Percentiles rank a stretch among this genome's conserved stretches.
Evolutionary conservation across 208 protist species (phyloP).

Genomic region (Leptomonas pyrrhocoris): DNA sequence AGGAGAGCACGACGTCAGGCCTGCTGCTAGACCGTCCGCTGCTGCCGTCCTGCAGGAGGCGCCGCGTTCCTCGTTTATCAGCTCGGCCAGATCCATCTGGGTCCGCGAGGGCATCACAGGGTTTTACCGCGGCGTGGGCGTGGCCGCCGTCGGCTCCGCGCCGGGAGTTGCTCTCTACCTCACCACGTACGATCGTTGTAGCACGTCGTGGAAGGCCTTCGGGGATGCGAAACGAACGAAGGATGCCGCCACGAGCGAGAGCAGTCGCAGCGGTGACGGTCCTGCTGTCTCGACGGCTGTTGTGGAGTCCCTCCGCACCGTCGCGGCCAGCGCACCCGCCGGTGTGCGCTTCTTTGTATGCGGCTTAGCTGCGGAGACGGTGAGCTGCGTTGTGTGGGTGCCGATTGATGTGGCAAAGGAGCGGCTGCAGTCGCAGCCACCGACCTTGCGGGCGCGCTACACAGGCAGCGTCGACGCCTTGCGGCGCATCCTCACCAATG

Average conservation of each 20-base stretch:
- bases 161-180: constrained; percentile 85
- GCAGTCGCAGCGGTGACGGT: not conserved
- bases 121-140: constrained; percentile 85
- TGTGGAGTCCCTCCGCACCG: not conserved
- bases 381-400: constrained; percentile 89
- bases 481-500: constrained; percentile 53
- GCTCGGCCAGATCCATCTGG: constrained; percentile 44
- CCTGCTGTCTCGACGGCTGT: not conserved
- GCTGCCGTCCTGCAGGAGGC: not conserved
- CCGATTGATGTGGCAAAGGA: constrained; percentile 90
- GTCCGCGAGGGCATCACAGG: constrained; percentile 57
- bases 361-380: constrained; percentile 78
- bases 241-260: not conserved
- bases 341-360: constrained; percentile 55
- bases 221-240: constrained; percentile 3
- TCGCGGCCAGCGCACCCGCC: constrained; percentile 19
- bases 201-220: constrained; percentile 22
- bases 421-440: constrained; percentile 81
- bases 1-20: constrained; percentile 20
- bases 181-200: constrained; percentile 63
- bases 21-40: not conserved
- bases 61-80: constrained; percentile 20
- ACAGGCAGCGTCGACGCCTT: constrained; percentile 66
- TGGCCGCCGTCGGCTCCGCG: constrained; percentile 70
- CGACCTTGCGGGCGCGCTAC: constrained; percentile 60